These are phyloP conservation scores for Candida sp. DNA, from an alignment of 1,139 yeast genomes.

Conservation along the genomic window DNA sequence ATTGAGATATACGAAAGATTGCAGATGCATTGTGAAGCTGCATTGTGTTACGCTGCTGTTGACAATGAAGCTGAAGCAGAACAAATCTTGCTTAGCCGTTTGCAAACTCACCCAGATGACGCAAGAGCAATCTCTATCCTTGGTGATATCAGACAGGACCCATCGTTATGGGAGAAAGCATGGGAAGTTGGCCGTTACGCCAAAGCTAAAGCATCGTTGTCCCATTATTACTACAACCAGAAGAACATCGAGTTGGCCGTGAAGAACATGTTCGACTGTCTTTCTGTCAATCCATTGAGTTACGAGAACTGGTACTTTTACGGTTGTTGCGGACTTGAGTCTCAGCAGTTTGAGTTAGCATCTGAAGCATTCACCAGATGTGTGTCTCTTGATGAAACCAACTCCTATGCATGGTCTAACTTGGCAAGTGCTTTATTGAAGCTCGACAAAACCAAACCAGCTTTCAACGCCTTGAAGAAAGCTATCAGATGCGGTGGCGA, in stretches of 20 bases:
- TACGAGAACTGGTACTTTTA: conserved; percentile 91
- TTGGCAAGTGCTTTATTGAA: conserved; percentile 80
- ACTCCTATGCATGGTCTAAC: conserved; percentile 93
- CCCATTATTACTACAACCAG: conserved; percentile 64
- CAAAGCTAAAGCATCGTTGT: conserved; percentile 85
- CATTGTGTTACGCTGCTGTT: conserved; percentile 87
- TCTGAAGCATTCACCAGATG: conserved; percentile 95
- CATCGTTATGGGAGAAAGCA: conserved; percentile 78
- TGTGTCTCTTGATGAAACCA: conserved; percentile 83
- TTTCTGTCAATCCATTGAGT: conserved; percentile 75
- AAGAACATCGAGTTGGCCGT: conserved; percentile 63
- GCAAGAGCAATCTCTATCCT: conserved; percentile 85
- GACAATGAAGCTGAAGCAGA: conserved; percentile 78
- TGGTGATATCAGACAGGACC: conserved; percentile 87
- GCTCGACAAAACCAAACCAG: conserved; percentile 69
- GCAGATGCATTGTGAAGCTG: conserved; percentile 80
- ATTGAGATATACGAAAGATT: conserved; percentile 87
- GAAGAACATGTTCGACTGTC: conserved; percentile 73
- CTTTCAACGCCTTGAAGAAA: conserved; percentile 80
- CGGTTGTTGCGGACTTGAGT: conserved; percentile 89
- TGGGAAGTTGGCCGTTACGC: conserved; percentile 89
- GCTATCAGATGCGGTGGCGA: conserved; percentile 76
- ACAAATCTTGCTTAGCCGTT: conserved; percentile 56
- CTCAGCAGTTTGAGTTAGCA: conserved; percentile 73
- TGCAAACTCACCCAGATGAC: conserved; percentile 66